These are phyloP conservation scores for Viridothelium virens DNA, from an alignment of 495 filamentous ascomycete genomes.

Conservation along the genomic window DNA sequence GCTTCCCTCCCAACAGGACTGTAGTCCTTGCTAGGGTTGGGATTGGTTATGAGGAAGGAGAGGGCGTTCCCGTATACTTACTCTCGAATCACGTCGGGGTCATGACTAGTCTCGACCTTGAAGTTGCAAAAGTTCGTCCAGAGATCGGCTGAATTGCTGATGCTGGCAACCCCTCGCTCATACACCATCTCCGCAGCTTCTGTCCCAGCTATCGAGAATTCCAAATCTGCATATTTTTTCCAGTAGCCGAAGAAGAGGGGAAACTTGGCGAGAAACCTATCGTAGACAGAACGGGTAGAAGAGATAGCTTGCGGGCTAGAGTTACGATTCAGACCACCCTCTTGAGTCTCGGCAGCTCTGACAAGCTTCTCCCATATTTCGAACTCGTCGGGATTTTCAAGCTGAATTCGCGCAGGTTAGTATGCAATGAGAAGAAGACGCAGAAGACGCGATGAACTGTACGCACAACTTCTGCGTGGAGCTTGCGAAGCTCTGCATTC, in stretches of 20 bases:
- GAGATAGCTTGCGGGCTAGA: constrained; percentile 91
- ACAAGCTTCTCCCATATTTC: constrained; percentile 94
- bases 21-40: constrained; percentile 15
- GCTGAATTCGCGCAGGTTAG: constrained; percentile 17
- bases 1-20: neutral
- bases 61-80: constrained; percentile 69
- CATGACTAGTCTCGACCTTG: constrained; percentile 95
- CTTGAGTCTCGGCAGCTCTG: constrained; percentile 69
- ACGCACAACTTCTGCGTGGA: constrained; percentile 71
- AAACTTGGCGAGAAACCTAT: constrained; percentile 90
- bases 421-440: constrained; percentile 13
- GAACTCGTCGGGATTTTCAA: constrained; percentile 81
- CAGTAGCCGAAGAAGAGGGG: constrained; percentile 96
- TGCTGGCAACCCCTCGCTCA: constrained; percentile 88
- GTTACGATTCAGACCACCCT: constrained; percentile 92
- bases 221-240: constrained; percentile 98
- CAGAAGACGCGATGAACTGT: constrained; percentile 11
- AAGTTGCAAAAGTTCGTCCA: constrained; percentile 97
- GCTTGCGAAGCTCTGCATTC: constrained; percentile 72
- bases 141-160: constrained; percentile 85
- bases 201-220: constrained; percentile 93
- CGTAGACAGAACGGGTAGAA: constrained; percentile 74
- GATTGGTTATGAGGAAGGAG: constrained; percentile 53
- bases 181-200: constrained; percentile 99
- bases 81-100: constrained; percentile 94